Evolutionary conservation across 345 rosid species (phyloP).

Genomic region (Arabis alpina): DNA sequence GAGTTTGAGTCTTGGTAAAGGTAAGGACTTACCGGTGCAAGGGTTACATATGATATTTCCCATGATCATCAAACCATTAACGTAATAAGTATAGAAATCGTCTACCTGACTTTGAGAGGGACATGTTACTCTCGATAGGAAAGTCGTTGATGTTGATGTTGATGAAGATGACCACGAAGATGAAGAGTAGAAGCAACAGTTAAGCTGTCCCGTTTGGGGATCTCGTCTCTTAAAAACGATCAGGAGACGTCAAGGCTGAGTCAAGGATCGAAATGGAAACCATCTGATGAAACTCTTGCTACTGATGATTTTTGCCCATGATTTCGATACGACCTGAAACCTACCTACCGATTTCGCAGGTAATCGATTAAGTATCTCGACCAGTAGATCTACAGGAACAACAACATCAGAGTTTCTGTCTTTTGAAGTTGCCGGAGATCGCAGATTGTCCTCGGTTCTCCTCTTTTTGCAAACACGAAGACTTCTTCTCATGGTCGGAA

Average conservation of each 20-base stretch:
- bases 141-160: background rate
- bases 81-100: too few relatives aligned
- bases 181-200: background rate
- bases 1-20: background rate
- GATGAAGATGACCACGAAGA: background rate
- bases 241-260: background rate
- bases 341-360: background rate
- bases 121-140: too few relatives aligned
- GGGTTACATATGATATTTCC: background rate
- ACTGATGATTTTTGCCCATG: too few relatives aligned
- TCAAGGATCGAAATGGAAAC: background rate
- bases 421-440: too few relatives aligned
- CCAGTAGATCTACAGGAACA: background rate
- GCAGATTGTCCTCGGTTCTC: too few relatives aligned
- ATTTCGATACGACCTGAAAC: background rate
- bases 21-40: background rate
- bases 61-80: background rate
- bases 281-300: too few relatives aligned
- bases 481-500: too few relatives aligned
- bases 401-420: too few relatives aligned
- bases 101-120: too few relatives aligned
- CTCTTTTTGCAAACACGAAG: too few relatives aligned
- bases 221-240: background rate
- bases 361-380: background rate
- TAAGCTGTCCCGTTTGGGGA: background rate